phyloP scores from a whole-genome alignment of 139 green algal species.

The Pycnococcus provasolii region DNA sequence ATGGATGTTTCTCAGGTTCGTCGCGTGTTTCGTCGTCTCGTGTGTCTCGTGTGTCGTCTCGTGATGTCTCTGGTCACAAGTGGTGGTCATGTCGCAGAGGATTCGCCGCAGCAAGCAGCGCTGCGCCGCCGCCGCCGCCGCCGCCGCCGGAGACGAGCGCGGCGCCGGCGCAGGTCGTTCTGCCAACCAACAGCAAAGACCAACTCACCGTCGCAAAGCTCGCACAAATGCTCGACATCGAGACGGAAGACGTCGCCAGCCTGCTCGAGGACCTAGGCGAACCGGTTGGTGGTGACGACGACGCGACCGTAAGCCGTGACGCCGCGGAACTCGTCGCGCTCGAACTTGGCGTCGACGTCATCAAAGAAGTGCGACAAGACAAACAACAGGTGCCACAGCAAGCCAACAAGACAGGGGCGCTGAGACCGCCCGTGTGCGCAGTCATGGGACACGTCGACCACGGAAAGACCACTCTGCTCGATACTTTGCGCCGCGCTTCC shows the following conservation, averaged over 20 bases:
- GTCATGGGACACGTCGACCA: conserved; percentile 77
- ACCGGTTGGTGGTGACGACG: not conserved
- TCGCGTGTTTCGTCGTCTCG: no score
- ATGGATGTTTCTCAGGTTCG: no score
- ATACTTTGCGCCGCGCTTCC: conserved; percentile 62
- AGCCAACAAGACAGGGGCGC: not conserved
- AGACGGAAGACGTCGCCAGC: not conserved
- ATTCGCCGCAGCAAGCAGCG: no score
- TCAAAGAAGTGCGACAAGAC: not conserved
- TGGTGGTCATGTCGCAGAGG: no score
- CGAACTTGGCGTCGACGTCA: conserved; percentile 5
- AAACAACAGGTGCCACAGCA: no score
- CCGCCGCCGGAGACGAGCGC: no score
- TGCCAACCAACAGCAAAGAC: no score
- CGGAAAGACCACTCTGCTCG: conserved; percentile 84
- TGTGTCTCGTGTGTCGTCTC: no score
- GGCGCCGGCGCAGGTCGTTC: no score
- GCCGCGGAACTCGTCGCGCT: conserved; percentile 8
- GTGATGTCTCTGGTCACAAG: no score
- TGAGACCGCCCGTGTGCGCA: not conserved
- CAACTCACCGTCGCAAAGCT: conserved; percentile 1
- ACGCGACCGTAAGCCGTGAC: not conserved
- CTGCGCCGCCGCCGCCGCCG: no score
- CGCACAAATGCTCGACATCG: not conserved
- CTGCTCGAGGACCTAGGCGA: conserved; percentile 6